Conservation (phyloP, 257 asterid species). For the Solanum microdontum region DNA sequence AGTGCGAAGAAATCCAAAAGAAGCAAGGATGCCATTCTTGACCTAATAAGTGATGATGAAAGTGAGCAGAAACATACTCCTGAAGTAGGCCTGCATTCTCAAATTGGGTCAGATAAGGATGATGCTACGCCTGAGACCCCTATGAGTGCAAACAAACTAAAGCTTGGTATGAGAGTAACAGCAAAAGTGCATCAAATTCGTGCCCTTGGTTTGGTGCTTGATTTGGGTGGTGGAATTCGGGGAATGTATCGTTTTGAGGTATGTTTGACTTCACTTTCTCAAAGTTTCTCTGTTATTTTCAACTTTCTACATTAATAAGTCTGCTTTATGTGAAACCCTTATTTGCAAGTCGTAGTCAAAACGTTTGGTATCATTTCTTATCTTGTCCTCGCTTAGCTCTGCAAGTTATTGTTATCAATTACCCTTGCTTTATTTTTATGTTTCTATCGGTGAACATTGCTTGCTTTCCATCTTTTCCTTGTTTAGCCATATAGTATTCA, state of each 20-base stretch:
- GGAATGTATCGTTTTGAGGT: slow-evolving; percentile 95
- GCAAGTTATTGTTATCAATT: background rate
- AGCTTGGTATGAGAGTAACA: slow-evolving; percentile 57
- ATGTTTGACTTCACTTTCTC: background rate
- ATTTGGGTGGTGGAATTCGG: slow-evolving; percentile 66
- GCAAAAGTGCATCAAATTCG: slow-evolving; percentile 85
- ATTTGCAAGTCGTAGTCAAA: background rate
- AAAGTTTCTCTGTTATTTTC: background rate
- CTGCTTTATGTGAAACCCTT: background rate
- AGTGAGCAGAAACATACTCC: background rate
- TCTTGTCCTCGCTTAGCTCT: background rate
- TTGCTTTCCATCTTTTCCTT: background rate
- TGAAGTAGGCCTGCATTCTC: background rate
- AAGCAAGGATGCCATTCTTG: background rate
- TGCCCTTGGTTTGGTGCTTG: slow-evolving; percentile 79
- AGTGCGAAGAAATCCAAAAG: slow-evolving; percentile 1
- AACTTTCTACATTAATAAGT: background rate
- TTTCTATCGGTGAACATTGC: background rate
- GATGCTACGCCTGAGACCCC: slow-evolving; percentile 21
- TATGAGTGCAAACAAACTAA: slow-evolving; percentile 48
- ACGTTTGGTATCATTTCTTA: background rate
- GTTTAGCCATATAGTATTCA: background rate
- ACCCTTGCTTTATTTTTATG: background rate
- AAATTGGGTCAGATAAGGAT: slow-evolving; percentile 4
- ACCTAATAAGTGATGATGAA: slow-evolving; percentile 5